A percentile compares a stretch with the other conserved stretches of the same genome.
Evolutionary conservation across 345 rosid species (phyloP).

Genomic region (Pugionium dolabratum): DNA sequence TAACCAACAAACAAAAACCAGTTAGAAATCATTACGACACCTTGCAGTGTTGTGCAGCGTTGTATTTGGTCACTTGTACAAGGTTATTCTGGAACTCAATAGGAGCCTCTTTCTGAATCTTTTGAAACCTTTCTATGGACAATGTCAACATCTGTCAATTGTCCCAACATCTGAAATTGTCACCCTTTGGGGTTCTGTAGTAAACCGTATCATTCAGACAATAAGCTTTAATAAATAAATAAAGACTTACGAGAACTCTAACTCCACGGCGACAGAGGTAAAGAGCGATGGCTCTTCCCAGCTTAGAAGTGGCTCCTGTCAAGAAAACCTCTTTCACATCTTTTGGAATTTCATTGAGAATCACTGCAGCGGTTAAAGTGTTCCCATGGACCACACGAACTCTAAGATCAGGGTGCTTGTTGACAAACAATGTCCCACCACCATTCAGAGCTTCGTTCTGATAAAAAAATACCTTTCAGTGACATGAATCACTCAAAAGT

Average conservation of each 20-base stretch:
- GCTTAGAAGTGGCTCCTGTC: constrained; percentile 98
- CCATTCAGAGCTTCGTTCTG: constrained; percentile 97
- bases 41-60: constrained; percentile 86
- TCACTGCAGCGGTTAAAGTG: constrained; percentile 95
- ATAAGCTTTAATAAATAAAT: background rate
- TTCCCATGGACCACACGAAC: constrained; percentile 97
- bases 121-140: constrained; percentile 81
- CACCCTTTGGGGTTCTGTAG: background rate
- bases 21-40: constrained; percentile 32
- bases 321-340: constrained; percentile 84
- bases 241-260: constrained; percentile 73
- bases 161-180: background rate
- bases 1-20: background rate
- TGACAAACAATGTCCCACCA: constrained; percentile 87
- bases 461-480: constrained; percentile 1
- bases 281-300: constrained; percentile 95
- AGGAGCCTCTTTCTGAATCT: constrained; percentile 85
- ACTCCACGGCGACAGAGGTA: constrained; percentile 80
- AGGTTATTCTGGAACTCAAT: constrained; percentile 70
- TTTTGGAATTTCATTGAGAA: constrained; percentile 69
- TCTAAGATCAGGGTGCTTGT: constrained; percentile 74
- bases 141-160: constrained; percentile 78
- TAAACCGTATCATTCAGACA: too few relatives aligned
- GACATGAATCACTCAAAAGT: constrained; percentile 6
- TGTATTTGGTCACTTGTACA: constrained; percentile 93